Conservation (phyloP, 177 flowering plant genomes). For the Vitis hybrid region DNA sequence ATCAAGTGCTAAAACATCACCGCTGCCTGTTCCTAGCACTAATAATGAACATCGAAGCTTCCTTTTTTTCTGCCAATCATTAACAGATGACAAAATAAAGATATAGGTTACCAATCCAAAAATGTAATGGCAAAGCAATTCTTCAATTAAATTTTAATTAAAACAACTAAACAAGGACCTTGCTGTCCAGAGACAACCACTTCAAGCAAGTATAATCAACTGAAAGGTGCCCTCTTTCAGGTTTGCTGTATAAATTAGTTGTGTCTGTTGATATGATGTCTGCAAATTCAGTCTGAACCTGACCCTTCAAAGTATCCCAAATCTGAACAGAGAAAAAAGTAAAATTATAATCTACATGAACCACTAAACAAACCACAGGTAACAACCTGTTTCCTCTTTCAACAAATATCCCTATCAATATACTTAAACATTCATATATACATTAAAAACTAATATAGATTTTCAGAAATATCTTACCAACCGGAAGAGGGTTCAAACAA, state of each 20-base stretch:
- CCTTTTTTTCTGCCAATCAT: slow-evolving; percentile 57
- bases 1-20: slow-evolving; percentile 89
- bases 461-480: no score
- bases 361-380: background rate
- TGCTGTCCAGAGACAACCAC: slow-evolving; percentile 65
- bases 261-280: slow-evolving; percentile 51
- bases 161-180: slow-evolving; percentile 40
- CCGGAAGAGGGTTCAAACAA: no score
- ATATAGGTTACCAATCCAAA: background rate
- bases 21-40: slow-evolving; percentile 87
- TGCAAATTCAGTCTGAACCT: slow-evolving; percentile 81
- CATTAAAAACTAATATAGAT: background rate
- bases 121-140: background rate
- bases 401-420: background rate
- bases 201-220: slow-evolving; percentile 92
- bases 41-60: slow-evolving; percentile 51
- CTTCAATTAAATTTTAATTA: background rate
- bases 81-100: background rate
- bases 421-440: background rate
- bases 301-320: slow-evolving; percentile 94
- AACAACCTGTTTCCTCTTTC: background rate
- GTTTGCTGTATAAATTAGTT: slow-evolving; percentile 32
- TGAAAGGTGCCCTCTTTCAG: slow-evolving; percentile 78
- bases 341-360: background rate
- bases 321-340: slow-evolving; percentile 42